Evolutionary conservation across 169 alveolate genomes (phyloP).

Genomic region (Plasmodium fragile): DNA sequence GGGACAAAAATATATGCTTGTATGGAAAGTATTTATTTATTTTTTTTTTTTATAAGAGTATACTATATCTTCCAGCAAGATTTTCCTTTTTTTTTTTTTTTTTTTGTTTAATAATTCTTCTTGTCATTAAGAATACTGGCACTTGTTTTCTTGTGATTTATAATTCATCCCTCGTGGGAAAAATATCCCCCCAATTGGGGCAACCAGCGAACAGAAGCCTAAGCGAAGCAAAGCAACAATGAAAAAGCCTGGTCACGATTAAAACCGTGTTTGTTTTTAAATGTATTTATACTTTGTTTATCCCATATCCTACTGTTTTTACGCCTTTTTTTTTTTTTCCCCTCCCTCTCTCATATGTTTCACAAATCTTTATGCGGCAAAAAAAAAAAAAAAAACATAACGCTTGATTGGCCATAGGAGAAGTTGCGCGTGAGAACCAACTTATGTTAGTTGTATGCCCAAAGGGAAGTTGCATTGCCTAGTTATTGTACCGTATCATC

Average conservation of each 20-base stretch:
- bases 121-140: neutral
- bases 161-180: neutral
- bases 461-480: neutral
- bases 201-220: neutral
- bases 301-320: neutral
- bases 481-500: neutral
- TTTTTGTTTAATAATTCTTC: neutral
- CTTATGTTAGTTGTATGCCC: neutral
- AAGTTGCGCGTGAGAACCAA: neutral
- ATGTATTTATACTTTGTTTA: neutral
- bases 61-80: neutral
- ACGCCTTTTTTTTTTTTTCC: neutral
- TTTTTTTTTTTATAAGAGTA: neutral
- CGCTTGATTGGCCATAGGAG: neutral
- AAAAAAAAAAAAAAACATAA: neutral
- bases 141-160: neutral
- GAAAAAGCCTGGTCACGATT: neutral
- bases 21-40: neutral
- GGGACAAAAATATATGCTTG: neutral
- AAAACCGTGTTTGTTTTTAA: neutral
- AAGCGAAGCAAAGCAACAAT: neutral
- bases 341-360: neutral
- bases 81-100: neutral
- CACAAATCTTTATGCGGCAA: neutral
- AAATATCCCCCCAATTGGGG: slow-evolving; percentile 1